Conservation (phyloP, 2,329 filamentous ascomycete genomes). For the Cytospora mali region DNA sequence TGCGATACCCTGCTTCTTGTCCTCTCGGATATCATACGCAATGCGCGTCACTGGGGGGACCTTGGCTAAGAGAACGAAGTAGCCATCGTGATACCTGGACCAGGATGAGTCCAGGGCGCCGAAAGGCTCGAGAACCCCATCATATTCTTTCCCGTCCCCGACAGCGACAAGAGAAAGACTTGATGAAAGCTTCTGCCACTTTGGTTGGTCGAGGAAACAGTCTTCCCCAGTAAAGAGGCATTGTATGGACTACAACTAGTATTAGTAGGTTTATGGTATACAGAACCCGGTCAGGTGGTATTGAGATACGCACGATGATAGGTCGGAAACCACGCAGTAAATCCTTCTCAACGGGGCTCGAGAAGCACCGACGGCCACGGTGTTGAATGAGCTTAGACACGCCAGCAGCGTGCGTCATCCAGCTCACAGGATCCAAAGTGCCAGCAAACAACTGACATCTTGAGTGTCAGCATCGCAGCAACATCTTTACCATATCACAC, state of each 20-base stretch:
- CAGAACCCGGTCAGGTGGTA: background rate
- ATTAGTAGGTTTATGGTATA: background rate
- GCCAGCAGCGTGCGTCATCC: slow-evolving; percentile 45
- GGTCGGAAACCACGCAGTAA: slow-evolving; percentile 44
- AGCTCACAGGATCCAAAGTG: slow-evolving; percentile 41
- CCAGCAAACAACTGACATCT: slow-evolving; percentile 44
- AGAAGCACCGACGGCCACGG: slow-evolving; percentile 42
- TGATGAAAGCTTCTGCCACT: slow-evolving; percentile 42
- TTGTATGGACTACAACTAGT: slow-evolving; percentile 40
- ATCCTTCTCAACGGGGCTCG: slow-evolving; percentile 40
- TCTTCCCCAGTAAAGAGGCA: slow-evolving; percentile 42
- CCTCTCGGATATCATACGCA: slow-evolving; percentile 39
- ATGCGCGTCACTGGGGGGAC: slow-evolving; percentile 39
- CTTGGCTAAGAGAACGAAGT: slow-evolving; percentile 40
- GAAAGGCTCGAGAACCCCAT: slow-evolving; percentile 20
- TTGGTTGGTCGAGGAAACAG: slow-evolving; percentile 42
- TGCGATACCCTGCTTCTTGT: slow-evolving; percentile 34
- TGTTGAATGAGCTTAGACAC: slow-evolving; percentile 43
- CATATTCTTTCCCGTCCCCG: slow-evolving; percentile 23
- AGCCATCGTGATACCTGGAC: slow-evolving; percentile 37
- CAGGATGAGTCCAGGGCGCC: slow-evolving; percentile 30
- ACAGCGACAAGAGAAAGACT: slow-evolving; percentile 35
- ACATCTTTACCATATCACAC: background rate
- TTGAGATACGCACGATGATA: slow-evolving; percentile 39
- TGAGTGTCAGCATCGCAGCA: background rate